Base-by-base conservation (phyloP, 163 green algal species). In the Volvox carteri region DNA sequence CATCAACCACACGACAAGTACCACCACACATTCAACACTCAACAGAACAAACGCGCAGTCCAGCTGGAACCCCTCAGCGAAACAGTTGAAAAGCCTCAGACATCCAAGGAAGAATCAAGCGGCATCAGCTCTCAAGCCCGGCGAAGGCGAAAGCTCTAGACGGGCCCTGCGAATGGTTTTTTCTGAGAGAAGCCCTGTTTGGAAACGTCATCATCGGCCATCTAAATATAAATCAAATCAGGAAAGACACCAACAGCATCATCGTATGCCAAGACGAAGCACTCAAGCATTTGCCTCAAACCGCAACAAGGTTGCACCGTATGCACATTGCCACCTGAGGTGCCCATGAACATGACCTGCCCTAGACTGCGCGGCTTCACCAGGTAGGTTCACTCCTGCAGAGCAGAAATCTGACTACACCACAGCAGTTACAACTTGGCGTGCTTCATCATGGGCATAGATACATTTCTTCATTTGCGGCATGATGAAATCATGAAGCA, bases 121-220 rank as follows among this genome's bases (percentile, higher is more conserved):
- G 89, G 93, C 93, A 95, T 65, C 90, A 95, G 93, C 93, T 94
- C 93, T 95, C 93, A 91, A 94, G 84, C 93, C 93, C 70, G 90
- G 92, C 92, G 70, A 93, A 90, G 93, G 93, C 90, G 92, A 94
- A 94, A 95, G 92, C 93, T 95, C 93, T 95, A 94, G 93, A 90
- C 92, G 93, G 93, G 93, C 90, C 84, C 93, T 95, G 93, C 93
- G 93, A 95, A 95, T 95, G 92, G 92, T 95, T 92, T 92, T 95
- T 92, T 92, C 84, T 92, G 88, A 94, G 88, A 94, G 90, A 94
- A 90, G 90, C 86, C 81, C 91, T 88, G 46, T 54, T 81, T 90
- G 84, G 90, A 90, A 90, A 62, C 54, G 52, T 92, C 86, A 91
- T 93, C 90, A 90, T 86, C 7, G 86, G 80, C 46, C 44, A n/a